phyloP scores from a whole-genome alignment of 2,329 filamentous ascomycete species.

The Ceratocystis variospora region DNA sequence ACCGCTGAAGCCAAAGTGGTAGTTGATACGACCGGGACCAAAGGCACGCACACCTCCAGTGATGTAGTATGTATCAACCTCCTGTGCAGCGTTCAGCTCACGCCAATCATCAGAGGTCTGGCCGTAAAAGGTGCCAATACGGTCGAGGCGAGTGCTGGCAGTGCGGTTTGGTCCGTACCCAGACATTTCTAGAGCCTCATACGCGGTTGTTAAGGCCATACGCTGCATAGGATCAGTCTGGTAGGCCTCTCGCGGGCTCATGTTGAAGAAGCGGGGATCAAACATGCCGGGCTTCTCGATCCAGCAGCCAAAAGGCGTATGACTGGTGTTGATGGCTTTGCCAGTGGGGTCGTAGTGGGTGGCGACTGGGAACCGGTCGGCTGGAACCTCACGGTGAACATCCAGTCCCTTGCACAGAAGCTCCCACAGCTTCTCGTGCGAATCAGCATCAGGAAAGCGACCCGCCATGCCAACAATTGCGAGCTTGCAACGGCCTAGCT shows the following conservation, averaged over 20 bases:
- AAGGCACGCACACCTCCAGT: conserved; percentile 39
- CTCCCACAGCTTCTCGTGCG: conserved; percentile 43
- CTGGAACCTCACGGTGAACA: conserved; percentile 48
- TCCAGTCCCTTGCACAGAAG: conserved; percentile 53
- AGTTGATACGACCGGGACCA: conserved; percentile 52
- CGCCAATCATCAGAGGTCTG: conserved; percentile 66
- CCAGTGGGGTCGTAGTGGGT: conserved; percentile 54
- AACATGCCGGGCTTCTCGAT: conserved; percentile 59
- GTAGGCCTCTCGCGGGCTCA: conserved; percentile 63
- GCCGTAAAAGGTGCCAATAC: conserved; percentile 61
- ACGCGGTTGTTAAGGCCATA: conserved; percentile 58
- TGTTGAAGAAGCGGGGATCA: conserved; percentile 69
- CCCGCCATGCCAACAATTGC: conserved; percentile 59
- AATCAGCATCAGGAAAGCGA: conserved; percentile 31
- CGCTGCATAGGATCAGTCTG: conserved; percentile 66
- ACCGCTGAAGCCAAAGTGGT: conserved; percentile 64
- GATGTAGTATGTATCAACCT: conserved; percentile 45
- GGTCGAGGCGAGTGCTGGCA: conserved; percentile 44
- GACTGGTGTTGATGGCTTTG: conserved; percentile 53
- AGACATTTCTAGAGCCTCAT: conserved; percentile 66
- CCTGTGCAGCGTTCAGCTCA: conserved; percentile 61
- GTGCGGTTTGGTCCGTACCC: conserved; percentile 56
- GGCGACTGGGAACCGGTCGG: conserved; percentile 53
- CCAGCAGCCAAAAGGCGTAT: conserved; percentile 57
- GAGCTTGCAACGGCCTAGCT: conserved; percentile 47